Conservation (phyloP, 176 grass and related monocot genomes). For the maize (Zea mays) region Zm-B73-REFERENCE-NAM-5.0 NC_050096.1:239941501-239942000, state of each 20-base stretch:
- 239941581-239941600: conserved; percentile 80
- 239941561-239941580: conserved; percentile 66
- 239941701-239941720: not conserved
- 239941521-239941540: conserved; percentile 5
- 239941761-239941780: conserved; percentile 93
- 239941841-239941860: not conserved
- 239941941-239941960: not conserved
- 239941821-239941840: conserved; percentile 93
- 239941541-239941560: conserved; percentile 83
- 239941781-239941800: conserved; percentile 67
- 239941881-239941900: not conserved
- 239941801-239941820: conserved; percentile 82
- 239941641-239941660: conserved; percentile 99
- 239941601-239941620: conserved; percentile 85
- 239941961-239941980: not conserved
- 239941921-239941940: conserved; percentile 18
- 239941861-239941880: conserved; percentile 7
- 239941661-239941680: conserved; percentile 91
- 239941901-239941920: not conserved
- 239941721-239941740: conserved; percentile 10
- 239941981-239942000: not conserved
- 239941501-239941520: conserved; percentile 23
- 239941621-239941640: conserved; percentile 91
- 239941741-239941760: conserved; percentile 21
- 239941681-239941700: conserved; percentile 49